phyloP scores from a whole-genome alignment of 208 protist genomes.

The Kentomonas sorsogonicus region DNA sequence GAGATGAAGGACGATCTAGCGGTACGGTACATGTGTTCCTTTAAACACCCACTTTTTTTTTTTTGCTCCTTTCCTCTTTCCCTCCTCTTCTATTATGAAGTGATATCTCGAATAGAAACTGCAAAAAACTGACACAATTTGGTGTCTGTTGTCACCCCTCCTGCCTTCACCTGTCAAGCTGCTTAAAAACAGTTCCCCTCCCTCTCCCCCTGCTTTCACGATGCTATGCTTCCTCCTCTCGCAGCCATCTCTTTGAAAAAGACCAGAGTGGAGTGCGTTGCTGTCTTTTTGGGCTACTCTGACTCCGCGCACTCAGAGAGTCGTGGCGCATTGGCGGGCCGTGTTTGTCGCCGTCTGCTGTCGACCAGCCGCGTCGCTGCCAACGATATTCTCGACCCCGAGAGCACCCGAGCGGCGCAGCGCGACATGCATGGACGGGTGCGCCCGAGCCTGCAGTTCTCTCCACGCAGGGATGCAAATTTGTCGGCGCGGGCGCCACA shows the following conservation, averaged over 20 bases:
- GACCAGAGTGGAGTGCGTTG: constrained; percentile 33
- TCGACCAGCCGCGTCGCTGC: constrained; percentile 40
- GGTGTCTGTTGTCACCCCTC: too few species aligned
- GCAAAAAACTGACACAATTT: too few species aligned
- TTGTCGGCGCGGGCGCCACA: constrained; percentile 35
- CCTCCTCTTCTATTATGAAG: too few species aligned
- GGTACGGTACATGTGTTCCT: too few species aligned
- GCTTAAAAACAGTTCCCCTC: too few species aligned
- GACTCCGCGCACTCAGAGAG: constrained; percentile 1
- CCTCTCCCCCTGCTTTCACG: too few species aligned
- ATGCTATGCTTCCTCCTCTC: constrained; percentile 13
- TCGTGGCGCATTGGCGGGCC: constrained; percentile 35
- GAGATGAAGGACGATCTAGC: too few species aligned
- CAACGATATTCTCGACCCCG: constrained; percentile 75
- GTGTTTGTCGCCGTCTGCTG: constrained; percentile 44
- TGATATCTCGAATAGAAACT: too few species aligned
- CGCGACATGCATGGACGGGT: constrained; percentile 53
- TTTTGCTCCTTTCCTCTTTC: too few species aligned
- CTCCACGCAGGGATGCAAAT: neutral
- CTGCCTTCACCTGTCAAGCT: too few species aligned
- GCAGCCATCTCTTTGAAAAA: constrained; percentile 27
- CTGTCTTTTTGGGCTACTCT: constrained; percentile 52
- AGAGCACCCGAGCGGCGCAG: constrained; percentile 33
- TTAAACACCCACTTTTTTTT: too few species aligned
- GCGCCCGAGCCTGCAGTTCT: too few species aligned